Base-by-base conservation (phyloP, 208 protist species). In the Trichomonas vaginalis region DNA sequence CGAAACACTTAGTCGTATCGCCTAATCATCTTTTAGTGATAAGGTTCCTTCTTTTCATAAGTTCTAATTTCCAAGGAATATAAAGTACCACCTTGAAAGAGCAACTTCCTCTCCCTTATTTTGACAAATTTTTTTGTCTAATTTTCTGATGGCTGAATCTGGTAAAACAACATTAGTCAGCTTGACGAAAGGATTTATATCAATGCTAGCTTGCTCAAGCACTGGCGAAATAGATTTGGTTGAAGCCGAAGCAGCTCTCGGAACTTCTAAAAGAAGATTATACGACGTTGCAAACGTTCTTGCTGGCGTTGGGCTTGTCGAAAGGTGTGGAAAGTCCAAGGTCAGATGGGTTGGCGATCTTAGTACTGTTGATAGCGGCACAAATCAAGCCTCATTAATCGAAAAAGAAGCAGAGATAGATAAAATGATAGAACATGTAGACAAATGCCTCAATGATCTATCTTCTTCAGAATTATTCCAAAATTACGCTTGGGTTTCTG, bases 241-340 rank as follows among this genome's bases (percentile, higher is more conserved):
- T 45, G 8, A 48, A 35, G 23, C 14, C 37, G 86, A 92, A 51
- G 8, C 12, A 17, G 9, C 42, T 35, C 45, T 92, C 35, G 45
- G 35, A 51, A 47, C 86, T 14, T 48, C 86, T n/a, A 92, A 92
- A 39, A 92, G 86, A 51, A 92, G 86, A 92, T 92, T 92, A 51
- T 92, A 92, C 37, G 86, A 92, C 37, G 86, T 92, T 14, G 45
- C 37, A 21, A 92, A 92, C n/a, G 86, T 92, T 51, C 37, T 92
- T 39, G 23, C 86, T 45, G 86, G 86, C 4, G 86, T 92, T 39
- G 45, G 45, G 35, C n/a, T 92, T 3, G 86, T 92, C 4, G 86
- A 92, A 92, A 6, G 86, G 27, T 48, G 86, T 47, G 86, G 86
- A 35, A 92, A 92, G 45, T 92, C 86, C 10, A 92, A 92, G 37